These are phyloP conservation scores for Ogataea trehalophila DNA, from an alignment of 805 yeast genomes.

Conservation along the genomic window DNA sequence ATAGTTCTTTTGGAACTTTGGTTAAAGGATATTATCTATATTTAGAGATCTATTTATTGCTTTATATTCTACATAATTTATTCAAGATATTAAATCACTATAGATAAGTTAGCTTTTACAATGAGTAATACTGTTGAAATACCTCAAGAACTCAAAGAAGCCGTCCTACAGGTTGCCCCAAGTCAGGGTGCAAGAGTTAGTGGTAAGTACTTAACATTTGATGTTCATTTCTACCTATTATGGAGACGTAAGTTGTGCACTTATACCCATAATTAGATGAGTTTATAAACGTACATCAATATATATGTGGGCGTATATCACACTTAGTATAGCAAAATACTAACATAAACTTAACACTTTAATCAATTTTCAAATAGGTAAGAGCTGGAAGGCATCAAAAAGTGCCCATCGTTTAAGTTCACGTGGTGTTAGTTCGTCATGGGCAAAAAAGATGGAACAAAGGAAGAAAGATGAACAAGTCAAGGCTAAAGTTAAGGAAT, in stretches of 20 bases:
- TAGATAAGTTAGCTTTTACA: background rate
- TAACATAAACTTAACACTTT: no score
- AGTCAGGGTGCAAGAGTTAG: slow-evolving; percentile 28
- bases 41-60: background rate
- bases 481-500: slow-evolving; percentile 62
- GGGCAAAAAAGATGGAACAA: slow-evolving; percentile 64
- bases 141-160: slow-evolving; percentile 3
- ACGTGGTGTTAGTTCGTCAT: slow-evolving; percentile 54
- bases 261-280: no score
- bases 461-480: slow-evolving; percentile 59
- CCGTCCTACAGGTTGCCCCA: slow-evolving; percentile 14
- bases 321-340: no score
- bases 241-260: no score
- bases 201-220: slow-evolving; percentile 10
- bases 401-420: slow-evolving; percentile 62
- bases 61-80: background rate
- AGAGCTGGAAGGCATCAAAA: slow-evolving; percentile 67
- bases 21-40: background rate
- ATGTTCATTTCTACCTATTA: no score
- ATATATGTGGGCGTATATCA: background rate
- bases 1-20: no score
- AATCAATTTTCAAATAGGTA: slow-evolving; percentile 42
- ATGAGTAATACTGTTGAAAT: slow-evolving; percentile 1
- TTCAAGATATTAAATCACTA: no score
- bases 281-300: slow-evolving; percentile 10